phyloP scores from a whole-genome alignment of 2,329 filamentous ascomycete genomes.

The Alternaria sp. region DNA sequence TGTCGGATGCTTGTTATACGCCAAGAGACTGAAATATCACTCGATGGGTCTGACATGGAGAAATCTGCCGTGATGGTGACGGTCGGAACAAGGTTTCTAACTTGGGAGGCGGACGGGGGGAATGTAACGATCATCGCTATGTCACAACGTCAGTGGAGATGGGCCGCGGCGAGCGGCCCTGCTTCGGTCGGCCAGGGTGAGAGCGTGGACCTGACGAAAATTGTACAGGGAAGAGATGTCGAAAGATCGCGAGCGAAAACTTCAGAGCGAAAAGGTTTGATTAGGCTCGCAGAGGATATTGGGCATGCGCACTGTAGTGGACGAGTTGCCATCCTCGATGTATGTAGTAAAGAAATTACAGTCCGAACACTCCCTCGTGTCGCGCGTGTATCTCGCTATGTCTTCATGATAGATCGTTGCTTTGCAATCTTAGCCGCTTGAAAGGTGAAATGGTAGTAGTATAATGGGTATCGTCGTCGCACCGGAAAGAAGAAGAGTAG shows the following conservation, averaged over 20 bases:
- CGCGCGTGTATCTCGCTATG: conserved; percentile 23
- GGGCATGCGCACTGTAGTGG: conserved; percentile 6
- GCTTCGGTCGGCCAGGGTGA: conserved; percentile 8
- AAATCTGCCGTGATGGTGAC: background rate
- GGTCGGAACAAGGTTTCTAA: background rate
- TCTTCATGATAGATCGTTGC: conserved; percentile 29
- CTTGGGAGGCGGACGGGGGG: background rate
- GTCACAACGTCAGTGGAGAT: conserved; percentile 12
- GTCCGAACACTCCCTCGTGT: conserved; percentile 17
- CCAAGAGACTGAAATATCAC: conserved; percentile 6
- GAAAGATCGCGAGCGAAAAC: background rate
- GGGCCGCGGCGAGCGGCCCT: conserved; percentile 3
- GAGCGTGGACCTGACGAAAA: conserved; percentile 9
- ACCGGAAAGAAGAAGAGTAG: conserved; percentile 29
- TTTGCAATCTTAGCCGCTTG: conserved; percentile 32
- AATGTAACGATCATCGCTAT: conserved; percentile 4
- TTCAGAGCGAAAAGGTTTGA: conserved; percentile 11
- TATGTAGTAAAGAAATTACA: conserved; percentile 24
- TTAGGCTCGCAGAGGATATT: conserved; percentile 9
- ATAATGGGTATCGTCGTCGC: conserved; percentile 49
- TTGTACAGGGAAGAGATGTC: conserved; percentile 6
- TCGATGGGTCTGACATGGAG: conserved; percentile 5
- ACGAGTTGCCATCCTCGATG: conserved; percentile 14
- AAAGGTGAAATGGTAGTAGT: conserved; percentile 31
- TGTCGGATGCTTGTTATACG: background rate